Evolutionary conservation across 2,329 filamentous ascomycete genomes (phyloP), one percentile per base, ranked within the genome.

Genomic region (Alternaria infectoria): DNA sequence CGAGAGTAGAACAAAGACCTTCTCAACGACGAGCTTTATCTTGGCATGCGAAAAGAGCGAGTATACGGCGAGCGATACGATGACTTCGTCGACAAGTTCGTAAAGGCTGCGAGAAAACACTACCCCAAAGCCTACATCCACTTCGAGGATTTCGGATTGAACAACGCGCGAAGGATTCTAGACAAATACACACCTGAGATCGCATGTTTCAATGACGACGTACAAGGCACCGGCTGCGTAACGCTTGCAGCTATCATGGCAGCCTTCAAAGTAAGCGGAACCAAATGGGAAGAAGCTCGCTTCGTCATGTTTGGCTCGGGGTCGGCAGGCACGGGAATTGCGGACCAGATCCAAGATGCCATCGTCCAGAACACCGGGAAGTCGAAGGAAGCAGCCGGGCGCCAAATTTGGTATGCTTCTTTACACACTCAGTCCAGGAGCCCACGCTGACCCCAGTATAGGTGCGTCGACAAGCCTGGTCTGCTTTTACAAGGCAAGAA

Each of bases 151-250:
- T 96, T 97, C 81, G 93, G 93, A 1, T 81, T 96, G 0, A 79
- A 79, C 1, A 97, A 97, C 72, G 91, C 92, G 0, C 85, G 91
- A 28, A 87, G 91, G 4, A 87, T 97, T 3, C 84, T 97, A 1
- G 91, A 97, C 63, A 86, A 85, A 36, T 97, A 96, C 72, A 87
- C 90, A 1, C 85, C 89, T 0, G 75, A 91, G 54, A 90, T 95
- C 8, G 86, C 93, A 0, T 96, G 93, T 77, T 97, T 97, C 84
- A 97, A 97, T 73, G 93, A 97, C 62, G 93, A 97, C 76, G 89
- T 97, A 0, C 93, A 97, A 78, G 93, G 93, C 2, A 97, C 93
- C 0, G 93, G 93, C 0, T 95, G 92, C 62, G 93, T 97, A 1
- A 95, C 93, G 0, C 85, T 97, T 0, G 93, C 93, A 0, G 93